phyloP scores from a whole-genome alignment of 1,284 basidiomycete genomes.

The Cerrena zonata region DNA sequence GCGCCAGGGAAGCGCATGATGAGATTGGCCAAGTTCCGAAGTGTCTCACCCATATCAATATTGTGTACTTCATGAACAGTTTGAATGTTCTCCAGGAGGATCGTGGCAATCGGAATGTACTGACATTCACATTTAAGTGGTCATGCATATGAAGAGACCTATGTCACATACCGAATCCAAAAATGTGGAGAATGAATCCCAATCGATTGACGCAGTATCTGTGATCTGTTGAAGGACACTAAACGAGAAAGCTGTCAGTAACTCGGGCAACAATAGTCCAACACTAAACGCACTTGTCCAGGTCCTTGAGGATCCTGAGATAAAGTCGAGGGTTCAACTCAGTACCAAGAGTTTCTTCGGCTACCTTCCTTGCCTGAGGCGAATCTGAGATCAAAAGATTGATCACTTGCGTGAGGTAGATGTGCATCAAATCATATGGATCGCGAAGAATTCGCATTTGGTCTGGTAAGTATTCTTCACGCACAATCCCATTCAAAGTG shows the following conservation, averaged over 20 bases:
- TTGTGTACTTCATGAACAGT: constrained; percentile 56
- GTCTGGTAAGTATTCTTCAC: constrained; percentile 62
- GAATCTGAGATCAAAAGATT: constrained; percentile 60
- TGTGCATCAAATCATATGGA: constrained; percentile 49
- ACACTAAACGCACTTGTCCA: constrained; percentile 53
- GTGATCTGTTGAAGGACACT: constrained; percentile 46
- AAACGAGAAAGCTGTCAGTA: constrained; percentile 1
- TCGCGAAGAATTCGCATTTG: constrained; percentile 59
- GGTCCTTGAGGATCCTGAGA: constrained; percentile 58
- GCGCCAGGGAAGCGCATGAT: constrained; percentile 58
- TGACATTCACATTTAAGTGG: constrained; percentile 24
- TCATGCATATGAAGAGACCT: neutral
- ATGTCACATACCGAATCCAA: constrained; percentile 60
- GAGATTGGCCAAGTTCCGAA: constrained; percentile 61
- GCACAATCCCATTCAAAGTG: constrained; percentile 52
- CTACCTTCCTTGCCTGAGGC: constrained; percentile 65
- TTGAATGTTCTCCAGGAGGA: constrained; percentile 71
- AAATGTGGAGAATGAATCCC: constrained; percentile 58
- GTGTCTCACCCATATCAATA: constrained; percentile 65
- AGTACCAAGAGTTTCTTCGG: constrained; percentile 73
- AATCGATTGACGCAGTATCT: constrained; percentile 36
- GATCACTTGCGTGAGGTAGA: constrained; percentile 69
- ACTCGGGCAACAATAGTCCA: neutral
- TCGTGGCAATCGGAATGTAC: constrained; percentile 71
- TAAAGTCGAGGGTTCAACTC: constrained; percentile 73